Percentiles rank a stretch among this genome's conserved stretches.
Conservation (phyloP, 1,139 yeast species). For the Taphrina communis region DNA sequence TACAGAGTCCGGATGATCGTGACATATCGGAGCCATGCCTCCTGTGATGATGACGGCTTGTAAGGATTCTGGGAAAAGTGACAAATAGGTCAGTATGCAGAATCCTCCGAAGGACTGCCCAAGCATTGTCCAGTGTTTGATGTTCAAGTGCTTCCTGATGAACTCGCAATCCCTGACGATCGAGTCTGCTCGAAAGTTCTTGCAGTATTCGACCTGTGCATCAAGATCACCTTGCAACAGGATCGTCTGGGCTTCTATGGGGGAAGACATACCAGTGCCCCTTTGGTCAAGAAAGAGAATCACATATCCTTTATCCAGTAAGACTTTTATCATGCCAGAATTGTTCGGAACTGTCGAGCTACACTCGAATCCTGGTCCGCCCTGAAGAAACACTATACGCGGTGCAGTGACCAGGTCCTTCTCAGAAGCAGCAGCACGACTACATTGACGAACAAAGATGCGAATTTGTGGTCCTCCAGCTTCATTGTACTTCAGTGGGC, state of each 20-base stretch:
- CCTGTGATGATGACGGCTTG: slow-evolving; percentile 56
- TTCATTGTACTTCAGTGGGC: slow-evolving; percentile 43
- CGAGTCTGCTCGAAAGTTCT: slow-evolving; percentile 57
- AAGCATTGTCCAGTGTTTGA: slow-evolving; percentile 58
- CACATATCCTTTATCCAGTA: slow-evolving; percentile 58
- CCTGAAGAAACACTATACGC: slow-evolving; percentile 58
- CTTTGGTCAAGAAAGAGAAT: slow-evolving; percentile 63
- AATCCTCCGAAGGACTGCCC: slow-evolving; percentile 70
- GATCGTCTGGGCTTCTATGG: slow-evolving; percentile 45
- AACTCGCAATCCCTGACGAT: slow-evolving; percentile 56
- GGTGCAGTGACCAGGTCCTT: slow-evolving; percentile 6
- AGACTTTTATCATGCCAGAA: slow-evolving; percentile 53
- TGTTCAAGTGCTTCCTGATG: slow-evolving; percentile 53
- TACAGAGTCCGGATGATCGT: slow-evolving; percentile 57
- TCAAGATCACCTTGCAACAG: slow-evolving; percentile 47
- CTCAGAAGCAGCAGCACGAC: slow-evolving; percentile 41
- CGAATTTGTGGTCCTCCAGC: slow-evolving; percentile 25
- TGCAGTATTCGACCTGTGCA: slow-evolving; percentile 54
- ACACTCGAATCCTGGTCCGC: slow-evolving; percentile 63
- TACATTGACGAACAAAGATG: slow-evolving; percentile 44
- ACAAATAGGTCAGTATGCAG: slow-evolving; percentile 59
- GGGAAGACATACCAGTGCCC: slow-evolving; percentile 48
- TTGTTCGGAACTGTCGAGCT: slow-evolving; percentile 53
- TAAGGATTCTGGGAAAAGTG: slow-evolving; percentile 50
- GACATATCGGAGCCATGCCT: slow-evolving; percentile 61